A percentile compares a stretch with the other conserved stretches of the same genome.
Evolutionary conservation across 2,329 filamentous ascomycete genomes (phyloP).

Genomic region (Colletotrichum lupini): DNA sequence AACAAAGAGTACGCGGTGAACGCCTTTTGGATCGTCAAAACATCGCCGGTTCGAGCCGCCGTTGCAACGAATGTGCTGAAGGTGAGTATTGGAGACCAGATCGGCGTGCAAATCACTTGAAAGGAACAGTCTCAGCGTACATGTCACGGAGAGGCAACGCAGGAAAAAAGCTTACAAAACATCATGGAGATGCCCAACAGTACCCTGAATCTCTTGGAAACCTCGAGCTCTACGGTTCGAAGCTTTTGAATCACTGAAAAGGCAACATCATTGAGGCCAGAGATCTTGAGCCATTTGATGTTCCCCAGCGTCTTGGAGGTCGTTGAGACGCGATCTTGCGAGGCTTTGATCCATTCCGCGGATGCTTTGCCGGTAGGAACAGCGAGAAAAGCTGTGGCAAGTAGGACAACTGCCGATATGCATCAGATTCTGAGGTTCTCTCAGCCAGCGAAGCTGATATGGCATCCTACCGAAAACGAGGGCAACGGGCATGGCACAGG

Average conservation of each 20-base stretch:
- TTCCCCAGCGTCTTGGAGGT: conserved; percentile 59
- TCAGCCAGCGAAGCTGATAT: neutral
- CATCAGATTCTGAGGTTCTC: conserved; percentile 31
- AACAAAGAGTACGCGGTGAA: conserved; percentile 39
- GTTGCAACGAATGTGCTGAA: conserved; percentile 38
- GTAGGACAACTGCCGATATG: conserved; percentile 41
- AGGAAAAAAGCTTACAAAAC: conserved; percentile 24
- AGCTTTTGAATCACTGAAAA: conserved; percentile 38
- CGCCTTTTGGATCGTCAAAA: conserved; percentile 34
- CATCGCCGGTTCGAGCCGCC: conserved; percentile 8
- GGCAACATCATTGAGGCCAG: conserved; percentile 55
- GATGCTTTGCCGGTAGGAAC: conserved; percentile 45
- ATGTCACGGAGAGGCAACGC: neutral
- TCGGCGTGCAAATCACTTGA: conserved; percentile 35
- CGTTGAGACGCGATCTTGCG: conserved; percentile 58
- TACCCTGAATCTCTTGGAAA: conserved; percentile 39
- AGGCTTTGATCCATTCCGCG: conserved; percentile 60
- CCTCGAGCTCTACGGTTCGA: conserved; percentile 38
- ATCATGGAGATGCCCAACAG: conserved; percentile 36
- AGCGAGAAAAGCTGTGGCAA: conserved; percentile 44
- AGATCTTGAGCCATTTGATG: conserved; percentile 64
- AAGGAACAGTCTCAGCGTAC: neutral
- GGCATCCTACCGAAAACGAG: conserved; percentile 53
- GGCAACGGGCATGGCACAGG: conserved; percentile 54
- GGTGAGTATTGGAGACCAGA: conserved; percentile 39